These are phyloP conservation scores for Penicillium paxilli DNA, from an alignment of 495 filamentous ascomycete genomes.

Conservation along the genomic window DNA sequence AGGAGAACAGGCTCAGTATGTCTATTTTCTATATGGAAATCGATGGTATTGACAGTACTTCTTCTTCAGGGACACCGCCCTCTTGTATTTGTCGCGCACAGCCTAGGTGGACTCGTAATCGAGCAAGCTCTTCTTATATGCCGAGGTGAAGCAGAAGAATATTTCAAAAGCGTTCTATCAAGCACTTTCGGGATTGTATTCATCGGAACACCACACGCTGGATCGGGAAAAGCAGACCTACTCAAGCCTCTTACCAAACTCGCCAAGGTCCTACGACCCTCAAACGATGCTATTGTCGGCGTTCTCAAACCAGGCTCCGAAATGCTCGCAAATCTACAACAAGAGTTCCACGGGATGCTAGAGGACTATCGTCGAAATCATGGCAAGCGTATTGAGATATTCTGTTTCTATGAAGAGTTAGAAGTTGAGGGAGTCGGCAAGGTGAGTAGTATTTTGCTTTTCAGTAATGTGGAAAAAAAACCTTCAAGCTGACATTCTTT, in stretches of 20 bases:
- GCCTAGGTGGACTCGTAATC: constrained; percentile 4
- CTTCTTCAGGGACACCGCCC: neutral
- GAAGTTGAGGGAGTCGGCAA: neutral
- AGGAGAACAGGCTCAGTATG: neutral
- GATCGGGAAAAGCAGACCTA: neutral
- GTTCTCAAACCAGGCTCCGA: constrained; percentile 3
- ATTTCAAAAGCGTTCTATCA: neutral
- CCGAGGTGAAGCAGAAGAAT: neutral
- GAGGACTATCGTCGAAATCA: neutral
- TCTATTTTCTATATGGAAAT: no score
- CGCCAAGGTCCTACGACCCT: neutral
- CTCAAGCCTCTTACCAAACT: neutral
- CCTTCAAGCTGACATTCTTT: neutral
- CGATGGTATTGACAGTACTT: no score
- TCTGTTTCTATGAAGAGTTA: constrained; percentile 8
- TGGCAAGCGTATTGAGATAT: neutral
- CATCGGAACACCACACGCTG: constrained; percentile 6
- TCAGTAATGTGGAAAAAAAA: no score
- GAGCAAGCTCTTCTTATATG: constrained; percentile 2
- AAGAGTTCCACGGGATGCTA: constrained; percentile 4
- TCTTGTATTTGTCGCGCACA: constrained; percentile 7
- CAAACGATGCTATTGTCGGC: neutral
- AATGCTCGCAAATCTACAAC: constrained; percentile 6
- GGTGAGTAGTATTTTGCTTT: neutral
- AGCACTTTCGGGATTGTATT: neutral